Percentiles rank a stretch among this genome's conserved stretches.
Conservation (phyloP, 2,329 filamentous ascomycete genomes). For the Blastomyces emzantsi region DNA sequence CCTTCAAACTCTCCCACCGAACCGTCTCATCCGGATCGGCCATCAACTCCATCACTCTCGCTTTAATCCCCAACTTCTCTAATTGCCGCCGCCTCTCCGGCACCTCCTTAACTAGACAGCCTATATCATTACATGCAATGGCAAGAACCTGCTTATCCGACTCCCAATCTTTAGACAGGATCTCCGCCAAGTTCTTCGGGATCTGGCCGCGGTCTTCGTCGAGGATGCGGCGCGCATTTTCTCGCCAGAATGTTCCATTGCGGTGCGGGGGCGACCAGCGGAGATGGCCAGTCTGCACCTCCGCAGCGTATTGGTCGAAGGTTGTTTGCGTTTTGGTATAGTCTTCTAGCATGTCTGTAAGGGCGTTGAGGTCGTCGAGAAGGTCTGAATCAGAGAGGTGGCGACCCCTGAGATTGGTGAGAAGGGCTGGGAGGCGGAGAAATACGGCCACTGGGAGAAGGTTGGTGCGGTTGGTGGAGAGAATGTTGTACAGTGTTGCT, state of each 20-base stretch:
- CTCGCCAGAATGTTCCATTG: constrained; percentile 79
- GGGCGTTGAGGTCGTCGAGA: constrained; percentile 39
- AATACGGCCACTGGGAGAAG: constrained; percentile 77
- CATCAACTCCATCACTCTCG: constrained; percentile 88
- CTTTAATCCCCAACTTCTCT: constrained; percentile 78
- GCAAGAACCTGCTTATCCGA: constrained; percentile 79
- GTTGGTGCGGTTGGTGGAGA: constrained; percentile 59
- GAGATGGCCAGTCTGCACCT: constrained; percentile 76
- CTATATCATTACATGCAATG: constrained; percentile 87
- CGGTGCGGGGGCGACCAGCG: constrained; percentile 90
- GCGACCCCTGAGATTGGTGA: constrained; percentile 48
- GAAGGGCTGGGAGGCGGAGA: constrained; percentile 62
- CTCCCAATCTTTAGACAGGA: constrained; percentile 72
- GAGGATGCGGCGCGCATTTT: constrained; percentile 79
- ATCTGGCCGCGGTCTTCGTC: constrained; percentile 73
- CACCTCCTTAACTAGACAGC: constrained; percentile 78
- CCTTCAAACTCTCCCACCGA: constrained; percentile 83
- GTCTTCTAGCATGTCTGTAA: constrained; percentile 67
- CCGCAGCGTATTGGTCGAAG: constrained; percentile 63
- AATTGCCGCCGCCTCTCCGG: constrained; percentile 72
- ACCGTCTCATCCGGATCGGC: constrained; percentile 78
- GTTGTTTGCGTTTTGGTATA: constrained; percentile 64
- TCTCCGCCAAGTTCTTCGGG: constrained; percentile 72
- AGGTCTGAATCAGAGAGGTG: constrained; percentile 43
- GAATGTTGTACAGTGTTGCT: constrained; percentile 80